Evolutionary conservation across 495 filamentous ascomycete species (phyloP), one percentile per base, ranked within the genome.

Genomic region (Podospora didyma): DNA sequence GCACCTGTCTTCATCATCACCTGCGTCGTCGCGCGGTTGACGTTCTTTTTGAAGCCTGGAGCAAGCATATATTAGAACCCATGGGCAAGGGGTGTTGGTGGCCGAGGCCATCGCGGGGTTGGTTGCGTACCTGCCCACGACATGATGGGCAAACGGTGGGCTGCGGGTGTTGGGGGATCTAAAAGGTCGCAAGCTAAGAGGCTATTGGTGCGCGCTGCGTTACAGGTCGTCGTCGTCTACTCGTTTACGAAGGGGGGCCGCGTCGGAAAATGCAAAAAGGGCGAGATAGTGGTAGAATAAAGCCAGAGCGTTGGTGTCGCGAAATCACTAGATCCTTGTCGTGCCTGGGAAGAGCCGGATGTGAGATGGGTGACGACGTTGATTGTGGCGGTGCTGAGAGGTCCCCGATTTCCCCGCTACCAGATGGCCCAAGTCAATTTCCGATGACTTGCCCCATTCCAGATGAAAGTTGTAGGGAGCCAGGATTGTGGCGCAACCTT

Each of bases 1-100:
- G 51, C 19, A 90, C 87, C 90, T 19, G 94, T 92, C 81, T 97
- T 98, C 94, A 98, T 97, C 92, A 98, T 97, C 53, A 97, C 93
- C 86, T 96, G 93, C 71, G 95, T 97, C 73, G 92, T 96, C 58
- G 94, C 93, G 73, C 94, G 90, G 78, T 94, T 94, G 79, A 96
- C 91, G 82, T 93, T 95, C 72, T 97, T 97, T 82, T 97, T 97
- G 76, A 98, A 97, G 52, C 94, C 94, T 96, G 64, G 4, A 24
- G 42, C 4, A 11, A 26, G 22, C 12, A 49, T 31, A 44, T n/a
- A 59, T 42, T 48, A 53, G 53, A 47, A 35, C 21, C 14, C 20
- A 41, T 46, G 31, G 4, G 26, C 26, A 3, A 31, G 26, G 26
- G 26, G 26, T 3, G 26, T 20, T 42, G 9, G 23, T 41, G 46